Conservation (phyloP, 1,139 yeast species). For the Pichia sp. region DNA sequence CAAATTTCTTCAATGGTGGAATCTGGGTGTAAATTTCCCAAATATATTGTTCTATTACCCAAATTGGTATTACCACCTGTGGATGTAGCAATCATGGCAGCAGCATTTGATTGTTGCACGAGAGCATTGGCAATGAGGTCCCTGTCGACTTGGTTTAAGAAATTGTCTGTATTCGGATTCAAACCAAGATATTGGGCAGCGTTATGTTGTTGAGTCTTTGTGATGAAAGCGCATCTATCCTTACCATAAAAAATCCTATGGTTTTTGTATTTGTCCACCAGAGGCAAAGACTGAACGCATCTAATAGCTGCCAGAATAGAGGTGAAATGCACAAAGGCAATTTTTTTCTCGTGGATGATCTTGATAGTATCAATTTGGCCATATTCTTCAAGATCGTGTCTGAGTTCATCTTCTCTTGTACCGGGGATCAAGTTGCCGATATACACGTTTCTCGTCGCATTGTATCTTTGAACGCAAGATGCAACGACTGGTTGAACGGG, state of each 20-base stretch:
- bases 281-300: constrained; percentile 51
- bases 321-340: constrained; percentile 56
- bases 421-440: constrained; percentile 45
- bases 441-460: constrained; percentile 58
- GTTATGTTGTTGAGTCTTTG: constrained; percentile 93
- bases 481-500: constrained; percentile 50
- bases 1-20: constrained; percentile 78
- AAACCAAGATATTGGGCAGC: constrained; percentile 93
- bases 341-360: constrained; percentile 50
- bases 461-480: constrained; percentile 52
- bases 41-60: constrained; percentile 72
- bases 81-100: constrained; percentile 65
- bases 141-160: constrained; percentile 54
- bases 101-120: constrained; percentile 63
- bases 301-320: constrained; percentile 51
- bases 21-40: constrained; percentile 70
- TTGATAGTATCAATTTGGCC: constrained; percentile 54
- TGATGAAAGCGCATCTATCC: constrained; percentile 66
- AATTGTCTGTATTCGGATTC: constrained; percentile 83
- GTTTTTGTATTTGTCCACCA: constrained; percentile 47
- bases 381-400: constrained; percentile 41
- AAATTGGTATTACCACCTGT: constrained; percentile 67
- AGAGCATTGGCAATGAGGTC: constrained; percentile 43
- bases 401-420: constrained; percentile 43
- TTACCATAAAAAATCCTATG: constrained; percentile 56